Evolutionary conservation across 2,329 filamentous ascomycete genomes (phyloP).

Genomic region (Colletotrichum lindemuthianum): DNA sequence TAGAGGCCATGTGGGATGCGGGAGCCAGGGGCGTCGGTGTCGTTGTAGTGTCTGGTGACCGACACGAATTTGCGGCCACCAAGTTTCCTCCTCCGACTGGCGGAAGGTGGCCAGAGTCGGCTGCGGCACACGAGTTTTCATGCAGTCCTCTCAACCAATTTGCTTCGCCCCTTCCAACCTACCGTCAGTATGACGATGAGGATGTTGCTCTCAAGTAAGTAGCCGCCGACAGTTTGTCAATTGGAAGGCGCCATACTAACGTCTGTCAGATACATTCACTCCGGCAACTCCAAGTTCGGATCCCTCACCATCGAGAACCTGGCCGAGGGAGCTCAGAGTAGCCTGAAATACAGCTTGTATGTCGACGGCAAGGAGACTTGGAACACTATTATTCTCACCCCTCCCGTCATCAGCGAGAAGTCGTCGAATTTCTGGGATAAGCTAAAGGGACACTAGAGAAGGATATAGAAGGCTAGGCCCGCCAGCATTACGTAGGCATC

Average conservation of each 20-base stretch:
- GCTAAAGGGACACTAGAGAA: constrained; percentile 42
- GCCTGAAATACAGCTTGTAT: constrained; percentile 83
- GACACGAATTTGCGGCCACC: constrained; percentile 97
- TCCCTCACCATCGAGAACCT: constrained; percentile 80
- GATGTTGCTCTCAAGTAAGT: constrained; percentile 87
- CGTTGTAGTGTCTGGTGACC: constrained; percentile 86
- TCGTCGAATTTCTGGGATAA: constrained; percentile 59
- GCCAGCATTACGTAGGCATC: neutral
- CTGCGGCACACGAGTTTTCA: constrained; percentile 88
- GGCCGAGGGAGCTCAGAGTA: constrained; percentile 71
- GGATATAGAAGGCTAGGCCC: neutral
- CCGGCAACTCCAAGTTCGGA: constrained; percentile 90
- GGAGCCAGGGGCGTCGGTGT: constrained; percentile 81
- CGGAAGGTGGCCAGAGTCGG: constrained; percentile 70
- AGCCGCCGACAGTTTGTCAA: too few relatives aligned
- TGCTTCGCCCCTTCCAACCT: constrained; percentile 85
- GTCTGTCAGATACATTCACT: constrained; percentile 73
- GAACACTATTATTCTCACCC: constrained; percentile 68
- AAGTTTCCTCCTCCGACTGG: constrained; percentile 72
- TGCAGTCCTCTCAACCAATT: constrained; percentile 94
- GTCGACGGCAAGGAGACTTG: constrained; percentile 84
- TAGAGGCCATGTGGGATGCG: constrained; percentile 93
- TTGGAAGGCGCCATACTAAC: constrained; percentile 37
- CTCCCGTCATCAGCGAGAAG: constrained; percentile 49
- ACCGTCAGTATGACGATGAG: constrained; percentile 81